Conservation (phyloP, 208 protist species). For the Acanthamoeba pearcei region DNA sequence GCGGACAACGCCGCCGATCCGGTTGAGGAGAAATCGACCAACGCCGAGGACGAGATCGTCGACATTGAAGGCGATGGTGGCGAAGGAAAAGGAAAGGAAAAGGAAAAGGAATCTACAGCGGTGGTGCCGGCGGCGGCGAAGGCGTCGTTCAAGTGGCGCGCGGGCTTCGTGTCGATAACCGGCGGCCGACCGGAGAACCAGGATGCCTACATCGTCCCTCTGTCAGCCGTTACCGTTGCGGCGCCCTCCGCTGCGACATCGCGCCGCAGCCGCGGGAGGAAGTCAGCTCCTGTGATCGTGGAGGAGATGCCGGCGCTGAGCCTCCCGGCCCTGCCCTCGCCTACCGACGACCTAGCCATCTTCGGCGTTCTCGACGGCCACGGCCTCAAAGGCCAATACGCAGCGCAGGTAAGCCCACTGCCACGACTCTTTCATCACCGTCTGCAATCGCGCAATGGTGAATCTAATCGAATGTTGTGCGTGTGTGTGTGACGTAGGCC, state of each 20-base stretch:
- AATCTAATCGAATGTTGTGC: not conserved
- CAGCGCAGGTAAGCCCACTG: not conserved
- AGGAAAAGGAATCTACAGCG: not conserved
- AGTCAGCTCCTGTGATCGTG: not conserved
- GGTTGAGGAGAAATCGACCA: not conserved
- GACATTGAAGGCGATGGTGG: not conserved
- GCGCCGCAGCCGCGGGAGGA: not conserved
- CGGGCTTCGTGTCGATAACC: not conserved
- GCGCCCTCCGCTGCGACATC: not conserved
- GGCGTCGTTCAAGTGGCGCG: constrained; percentile 14
- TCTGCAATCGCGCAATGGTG: too few species aligned
- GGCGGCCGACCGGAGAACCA: constrained; percentile 57
- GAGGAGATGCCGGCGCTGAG: not conserved
- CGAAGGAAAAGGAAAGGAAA: not conserved
- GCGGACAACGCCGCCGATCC: not conserved
- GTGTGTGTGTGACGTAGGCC: not conserved
- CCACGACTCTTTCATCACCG: not conserved
- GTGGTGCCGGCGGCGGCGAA: not conserved
- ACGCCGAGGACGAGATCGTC: not conserved
- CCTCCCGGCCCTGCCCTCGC: not conserved
- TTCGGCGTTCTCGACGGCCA: constrained; percentile 73
- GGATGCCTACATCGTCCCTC: constrained; percentile 68
- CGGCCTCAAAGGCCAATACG: constrained; percentile 19
- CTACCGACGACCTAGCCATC: not conserved
- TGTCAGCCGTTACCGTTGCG: not conserved